Base-by-base conservation (phyloP, 2,329 filamentous ascomycete genomes). In the Acrocalymma vagum region DNA sequence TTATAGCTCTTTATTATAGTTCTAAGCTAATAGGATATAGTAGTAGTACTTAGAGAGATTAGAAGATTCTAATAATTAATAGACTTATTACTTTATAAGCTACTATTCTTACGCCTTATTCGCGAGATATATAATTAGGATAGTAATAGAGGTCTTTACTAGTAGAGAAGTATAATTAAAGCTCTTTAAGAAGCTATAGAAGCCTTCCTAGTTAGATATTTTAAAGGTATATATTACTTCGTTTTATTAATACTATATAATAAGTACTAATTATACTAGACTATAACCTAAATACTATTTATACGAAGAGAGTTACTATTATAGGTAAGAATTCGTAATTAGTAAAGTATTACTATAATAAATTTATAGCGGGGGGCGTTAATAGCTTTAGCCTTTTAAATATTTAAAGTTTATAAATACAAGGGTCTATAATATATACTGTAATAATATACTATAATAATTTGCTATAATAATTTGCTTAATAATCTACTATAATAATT, bases 221-320 rank as follows among this genome's bases (percentile, higher is more conserved):
- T 34, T 34, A 25, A 34, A 26, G 31, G 31, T 34, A 34, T 34
- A 34, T 11, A n/a, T n/a, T n/a, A n/a, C n/a, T n/a, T n/a, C n/a
- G n/a, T n/a, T n/a, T 34, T 25, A 13, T 33, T 33, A 33, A 23
- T 9, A 6, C 20, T 33, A 6, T 33, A 33, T 15, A 25, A 34
- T 34, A 34, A 15, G 7, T 34, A 34, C 31, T 34, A 34, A 34
- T 15, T 32, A 10, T 18, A 15, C 24, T 34, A 34, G 31, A 34
- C 15, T 34, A 24, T 16, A 25, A 34, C 17, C 24, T 34, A 34
- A 34, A 25, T 26, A 11, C 20, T 34, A 34, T 34, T 25, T 25
- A 34, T 34, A 25, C 9, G 5, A 34, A 34, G 21, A 34, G 31
- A 16, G 31, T 34, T 34, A 34, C 22, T 25, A 34, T 34, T 34